These are phyloP conservation scores for Echria macrotheca DNA, from an alignment of 495 filamentous ascomycete species.

Conservation along the genomic window DNA sequence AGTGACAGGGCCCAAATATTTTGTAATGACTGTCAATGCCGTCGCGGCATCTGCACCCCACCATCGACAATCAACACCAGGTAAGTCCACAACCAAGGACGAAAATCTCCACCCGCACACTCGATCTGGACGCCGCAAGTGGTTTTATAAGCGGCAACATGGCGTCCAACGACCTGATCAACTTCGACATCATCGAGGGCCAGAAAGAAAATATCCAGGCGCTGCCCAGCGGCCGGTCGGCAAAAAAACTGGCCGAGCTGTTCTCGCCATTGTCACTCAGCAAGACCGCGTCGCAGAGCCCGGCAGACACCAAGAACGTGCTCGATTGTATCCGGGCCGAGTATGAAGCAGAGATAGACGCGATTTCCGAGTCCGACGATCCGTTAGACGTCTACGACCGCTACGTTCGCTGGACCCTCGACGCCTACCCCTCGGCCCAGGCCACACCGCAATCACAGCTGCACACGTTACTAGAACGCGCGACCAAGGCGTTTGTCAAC, in stretches of 20 bases:
- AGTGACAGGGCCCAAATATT: slow-evolving; percentile 19
- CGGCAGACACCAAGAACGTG: slow-evolving; percentile 64
- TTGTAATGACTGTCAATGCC: neutral
- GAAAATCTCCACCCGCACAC: neutral
- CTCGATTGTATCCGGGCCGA: slow-evolving; percentile 75
- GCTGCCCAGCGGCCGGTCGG: slow-evolving; percentile 83
- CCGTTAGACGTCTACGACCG: slow-evolving; percentile 93
- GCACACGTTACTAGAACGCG: slow-evolving; percentile 82
- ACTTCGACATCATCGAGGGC: slow-evolving; percentile 92
- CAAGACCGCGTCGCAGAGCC: slow-evolving; percentile 51
- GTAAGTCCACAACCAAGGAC: neutral
- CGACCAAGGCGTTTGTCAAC: slow-evolving; percentile 81
- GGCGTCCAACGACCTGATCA: slow-evolving; percentile 54
- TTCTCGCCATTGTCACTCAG: slow-evolving; percentile 62
- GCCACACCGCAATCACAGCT: slow-evolving; percentile 86
- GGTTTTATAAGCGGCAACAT: slow-evolving; percentile 27
- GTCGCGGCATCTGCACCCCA: neutral
- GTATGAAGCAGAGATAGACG: slow-evolving; percentile 76
- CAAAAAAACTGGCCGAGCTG: slow-evolving; percentile 77
- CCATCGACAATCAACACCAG: slow-evolving; percentile 5
- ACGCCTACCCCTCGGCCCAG: slow-evolving; percentile 90
- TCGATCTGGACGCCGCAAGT: neutral
- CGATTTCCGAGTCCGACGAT: slow-evolving; percentile 82
- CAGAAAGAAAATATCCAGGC: slow-evolving; percentile 98
- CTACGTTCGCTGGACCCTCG: slow-evolving; percentile 93